A percentile compares a stretch with the other conserved stretches of the same genome.
These are phyloP conservation scores for Cardiospermum halicacabum DNA, from an alignment of 345 rosid species.

Conservation along the genomic window DNA sequence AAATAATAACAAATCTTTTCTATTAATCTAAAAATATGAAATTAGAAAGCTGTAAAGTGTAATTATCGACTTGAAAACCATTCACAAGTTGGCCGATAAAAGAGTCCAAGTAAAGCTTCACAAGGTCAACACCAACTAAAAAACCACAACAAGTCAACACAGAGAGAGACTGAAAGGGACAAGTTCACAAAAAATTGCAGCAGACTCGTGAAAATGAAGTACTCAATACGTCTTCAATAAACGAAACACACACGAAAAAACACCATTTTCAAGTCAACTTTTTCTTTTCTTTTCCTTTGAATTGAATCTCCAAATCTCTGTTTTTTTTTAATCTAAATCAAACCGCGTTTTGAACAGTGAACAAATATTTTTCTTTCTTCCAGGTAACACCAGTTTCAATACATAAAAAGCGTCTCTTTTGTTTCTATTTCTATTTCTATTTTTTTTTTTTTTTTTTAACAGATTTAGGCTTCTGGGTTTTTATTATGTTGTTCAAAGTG, in stretches of 20 bases:
- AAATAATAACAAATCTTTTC: too few species aligned
- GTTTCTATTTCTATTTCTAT: not conserved
- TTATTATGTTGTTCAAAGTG: slow-evolving; percentile 53
- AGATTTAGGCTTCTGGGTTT: not conserved
- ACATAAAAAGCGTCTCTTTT: not conserved
- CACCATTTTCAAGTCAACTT: not conserved
- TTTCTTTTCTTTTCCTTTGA: not conserved
- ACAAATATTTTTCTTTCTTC: not conserved
- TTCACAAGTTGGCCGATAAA: not conserved
- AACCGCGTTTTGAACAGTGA: slow-evolving; percentile 32
- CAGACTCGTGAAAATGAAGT: not conserved
- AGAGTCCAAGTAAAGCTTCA: not conserved
- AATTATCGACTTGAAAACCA: not conserved
- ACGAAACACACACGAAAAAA: slow-evolving; percentile 11
- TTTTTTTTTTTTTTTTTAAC: not conserved
- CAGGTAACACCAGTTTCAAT: not conserved
- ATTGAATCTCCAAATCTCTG: too few species aligned
- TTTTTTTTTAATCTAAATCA: not conserved
- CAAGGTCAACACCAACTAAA: not conserved
- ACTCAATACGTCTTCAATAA: not conserved
- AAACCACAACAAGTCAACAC: not conserved
- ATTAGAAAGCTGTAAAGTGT: too few species aligned
- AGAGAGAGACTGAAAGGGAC: not conserved
- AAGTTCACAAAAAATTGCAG: not conserved
- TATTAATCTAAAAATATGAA: too few species aligned